Conservation (phyloP, 2,329 filamentous ascomycete genomes). For the Monosporascus sp. region DNA sequence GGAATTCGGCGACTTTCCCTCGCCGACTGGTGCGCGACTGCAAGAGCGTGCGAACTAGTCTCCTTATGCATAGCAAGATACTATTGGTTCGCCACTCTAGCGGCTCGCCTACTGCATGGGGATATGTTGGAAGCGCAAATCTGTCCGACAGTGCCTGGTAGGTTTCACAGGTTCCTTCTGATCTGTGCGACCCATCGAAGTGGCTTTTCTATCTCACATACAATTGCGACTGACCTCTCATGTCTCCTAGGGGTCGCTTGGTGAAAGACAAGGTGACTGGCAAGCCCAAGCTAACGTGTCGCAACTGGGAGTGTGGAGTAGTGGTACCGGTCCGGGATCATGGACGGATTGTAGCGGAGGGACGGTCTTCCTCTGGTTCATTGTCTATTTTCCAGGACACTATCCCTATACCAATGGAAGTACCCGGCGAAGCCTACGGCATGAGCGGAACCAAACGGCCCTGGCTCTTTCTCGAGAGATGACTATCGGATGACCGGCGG, state of each 20-base stretch:
- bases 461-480: conserved; percentile 26
- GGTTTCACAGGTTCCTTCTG: conserved; percentile 26
- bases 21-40: conserved; percentile 68
- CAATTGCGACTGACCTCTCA: conserved; percentile 4
- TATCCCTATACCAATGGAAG: conserved; percentile 39
- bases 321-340: conserved; percentile 54
- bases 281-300: conserved; percentile 70
- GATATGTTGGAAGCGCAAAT: conserved; percentile 87
- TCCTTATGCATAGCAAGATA: conserved; percentile 88
- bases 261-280: conserved; percentile 64
- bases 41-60: conserved; percentile 60
- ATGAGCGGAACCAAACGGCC: conserved; percentile 20
- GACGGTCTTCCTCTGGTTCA: conserved; percentile 6
- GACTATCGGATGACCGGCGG: background rate
- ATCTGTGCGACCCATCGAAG: background rate
- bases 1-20: conserved; percentile 66
- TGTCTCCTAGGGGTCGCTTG: conserved; percentile 63
- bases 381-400: conserved; percentile 27
- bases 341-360: conserved; percentile 5
- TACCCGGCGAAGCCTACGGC: conserved; percentile 30
- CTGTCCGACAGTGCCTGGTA: conserved; percentile 90
- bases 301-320: conserved; percentile 96
- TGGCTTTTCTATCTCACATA: background rate
- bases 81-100: conserved; percentile 41
- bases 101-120: conserved; percentile 53